Evolutionary conservation across 2,329 filamentous ascomycete species (phyloP).

Genomic region (Epichloe uncinata): DNA sequence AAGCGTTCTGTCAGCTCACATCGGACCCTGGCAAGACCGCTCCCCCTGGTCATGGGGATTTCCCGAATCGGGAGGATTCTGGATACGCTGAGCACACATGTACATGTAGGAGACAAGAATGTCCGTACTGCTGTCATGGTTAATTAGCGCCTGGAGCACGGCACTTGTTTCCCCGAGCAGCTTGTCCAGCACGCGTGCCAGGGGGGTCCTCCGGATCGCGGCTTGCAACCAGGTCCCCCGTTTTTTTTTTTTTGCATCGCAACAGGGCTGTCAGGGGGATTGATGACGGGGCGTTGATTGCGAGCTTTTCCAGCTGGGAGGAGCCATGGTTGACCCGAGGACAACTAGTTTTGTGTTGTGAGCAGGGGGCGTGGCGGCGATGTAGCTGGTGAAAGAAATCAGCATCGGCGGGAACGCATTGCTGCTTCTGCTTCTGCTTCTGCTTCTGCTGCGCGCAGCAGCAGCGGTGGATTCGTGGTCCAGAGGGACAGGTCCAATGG

Average conservation of each 20-base stretch:
- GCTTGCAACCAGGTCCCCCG: slow-evolving; percentile 49
- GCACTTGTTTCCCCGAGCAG: slow-evolving; percentile 62
- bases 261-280: slow-evolving; percentile 71
- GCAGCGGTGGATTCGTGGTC: slow-evolving; percentile 8
- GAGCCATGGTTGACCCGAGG: slow-evolving; percentile 33
- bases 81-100: not conserved
- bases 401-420: slow-evolving; percentile 2
- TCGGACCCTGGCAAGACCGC: not conserved
- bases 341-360: slow-evolving; percentile 25
- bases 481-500: slow-evolving; percentile 32
- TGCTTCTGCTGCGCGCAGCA: not conserved
- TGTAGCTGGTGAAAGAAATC: slow-evolving; percentile 30
- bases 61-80: not conserved
- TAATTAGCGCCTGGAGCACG: slow-evolving; percentile 57
- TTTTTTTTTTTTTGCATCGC: slow-evolving; percentile 48
- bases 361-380: slow-evolving; percentile 31
- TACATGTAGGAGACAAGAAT: slow-evolving; percentile 19
- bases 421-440: not conserved
- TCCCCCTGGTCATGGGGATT: not conserved
- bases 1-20: slow-evolving; percentile 20
- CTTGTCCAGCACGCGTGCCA: slow-evolving; percentile 49
- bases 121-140: slow-evolving; percentile 34
- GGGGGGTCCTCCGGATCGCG: slow-evolving; percentile 16
- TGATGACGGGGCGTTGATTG: slow-evolving; percentile 65
- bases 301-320: slow-evolving; percentile 80